Evolutionary conservation across 176 grass and related monocot species (phyloP).

Genomic region (Avena insularis): DNA sequence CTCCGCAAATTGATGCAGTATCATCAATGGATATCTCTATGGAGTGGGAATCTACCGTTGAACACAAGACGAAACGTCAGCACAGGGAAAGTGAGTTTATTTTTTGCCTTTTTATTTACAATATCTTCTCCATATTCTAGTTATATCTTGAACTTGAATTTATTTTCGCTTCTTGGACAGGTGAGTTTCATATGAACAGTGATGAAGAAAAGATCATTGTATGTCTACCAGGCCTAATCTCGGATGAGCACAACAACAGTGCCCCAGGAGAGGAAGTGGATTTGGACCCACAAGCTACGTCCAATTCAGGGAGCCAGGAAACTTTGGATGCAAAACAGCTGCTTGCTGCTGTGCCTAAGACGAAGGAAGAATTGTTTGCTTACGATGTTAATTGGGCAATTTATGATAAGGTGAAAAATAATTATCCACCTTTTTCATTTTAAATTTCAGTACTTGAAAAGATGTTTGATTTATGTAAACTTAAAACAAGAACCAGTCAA

Average conservation of each 20-base stretch:
- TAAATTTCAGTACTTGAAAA: constrained; percentile 24
- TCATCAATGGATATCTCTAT: constrained; percentile 2
- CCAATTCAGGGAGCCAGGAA: constrained; percentile 55
- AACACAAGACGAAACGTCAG: constrained; percentile 52
- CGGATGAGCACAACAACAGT: constrained; percentile 61
- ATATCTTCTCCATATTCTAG: neutral
- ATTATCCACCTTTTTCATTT: constrained; percentile 18
- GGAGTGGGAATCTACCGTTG: constrained; percentile 36
- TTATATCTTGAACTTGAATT: neutral
- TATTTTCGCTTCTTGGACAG: constrained; percentile 43
- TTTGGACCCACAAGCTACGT: constrained; percentile 62
- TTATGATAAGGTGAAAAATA: constrained; percentile 82
- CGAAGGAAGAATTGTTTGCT: constrained; percentile 84
- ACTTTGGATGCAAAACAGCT: constrained; percentile 66
- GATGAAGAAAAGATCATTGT: constrained; percentile 39
- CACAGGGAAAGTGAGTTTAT: constrained; percentile 50
- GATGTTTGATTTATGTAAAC: neutral
- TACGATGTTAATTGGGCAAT: constrained; percentile 80
- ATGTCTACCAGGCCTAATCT: constrained; percentile 6
- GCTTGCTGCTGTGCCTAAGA: constrained; percentile 78
- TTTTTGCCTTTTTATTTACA: constrained; percentile 10
- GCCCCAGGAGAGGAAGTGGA: neutral
- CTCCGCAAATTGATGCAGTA: constrained; percentile 7
- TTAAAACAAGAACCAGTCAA: neutral
- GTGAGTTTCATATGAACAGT: constrained; percentile 43